These are phyloP conservation scores for Phytopythium chamaehyphon DNA, from an alignment of 352 stramenopile species.

Conservation along the genomic window DNA sequence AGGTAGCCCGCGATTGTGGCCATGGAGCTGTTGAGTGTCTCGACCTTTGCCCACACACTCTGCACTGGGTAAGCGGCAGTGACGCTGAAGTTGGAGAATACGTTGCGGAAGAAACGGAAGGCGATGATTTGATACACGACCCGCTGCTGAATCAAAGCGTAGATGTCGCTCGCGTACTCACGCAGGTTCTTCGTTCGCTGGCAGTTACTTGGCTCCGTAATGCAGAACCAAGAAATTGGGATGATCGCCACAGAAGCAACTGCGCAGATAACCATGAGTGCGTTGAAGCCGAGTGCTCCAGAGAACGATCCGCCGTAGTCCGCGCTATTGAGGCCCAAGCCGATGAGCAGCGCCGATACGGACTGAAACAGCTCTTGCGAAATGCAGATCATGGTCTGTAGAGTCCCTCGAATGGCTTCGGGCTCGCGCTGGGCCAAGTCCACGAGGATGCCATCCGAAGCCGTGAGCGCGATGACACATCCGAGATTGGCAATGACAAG, in stretches of 20 bases:
- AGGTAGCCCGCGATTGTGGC: conserved; percentile 31
- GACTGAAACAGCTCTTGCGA: conserved; percentile 28
- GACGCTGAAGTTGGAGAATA: conserved; percentile 42
- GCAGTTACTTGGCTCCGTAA: conserved; percentile 31
- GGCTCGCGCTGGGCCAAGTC: conserved; percentile 60
- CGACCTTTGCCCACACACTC: conserved; percentile 38
- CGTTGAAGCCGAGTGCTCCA: conserved; percentile 40
- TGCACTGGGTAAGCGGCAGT: conserved; percentile 39
- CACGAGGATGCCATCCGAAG: conserved; percentile 43
- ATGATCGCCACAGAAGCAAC: conserved; percentile 27
- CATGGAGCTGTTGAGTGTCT: conserved; percentile 37
- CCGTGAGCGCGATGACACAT: conserved; percentile 49
- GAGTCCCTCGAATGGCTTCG: conserved; percentile 34
- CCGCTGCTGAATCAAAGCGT: conserved; percentile 46
- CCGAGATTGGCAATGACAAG: conserved; percentile 56
- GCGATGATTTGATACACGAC: conserved; percentile 53
- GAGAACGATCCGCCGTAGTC: conserved; percentile 54
- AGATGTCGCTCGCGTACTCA: conserved; percentile 28
- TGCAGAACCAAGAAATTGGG: conserved; percentile 44
- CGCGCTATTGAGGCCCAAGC: conserved; percentile 49
- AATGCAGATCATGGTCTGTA: conserved; percentile 60
- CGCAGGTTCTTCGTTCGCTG: conserved; percentile 14
- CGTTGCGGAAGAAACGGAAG: conserved; percentile 56
- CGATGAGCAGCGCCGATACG: conserved; percentile 41
- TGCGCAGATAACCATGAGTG: conserved; percentile 44